Evolutionary conservation across 1,284 basidiomycete genomes (phyloP).

Genomic region (Ceratobasidium sp.): DNA sequence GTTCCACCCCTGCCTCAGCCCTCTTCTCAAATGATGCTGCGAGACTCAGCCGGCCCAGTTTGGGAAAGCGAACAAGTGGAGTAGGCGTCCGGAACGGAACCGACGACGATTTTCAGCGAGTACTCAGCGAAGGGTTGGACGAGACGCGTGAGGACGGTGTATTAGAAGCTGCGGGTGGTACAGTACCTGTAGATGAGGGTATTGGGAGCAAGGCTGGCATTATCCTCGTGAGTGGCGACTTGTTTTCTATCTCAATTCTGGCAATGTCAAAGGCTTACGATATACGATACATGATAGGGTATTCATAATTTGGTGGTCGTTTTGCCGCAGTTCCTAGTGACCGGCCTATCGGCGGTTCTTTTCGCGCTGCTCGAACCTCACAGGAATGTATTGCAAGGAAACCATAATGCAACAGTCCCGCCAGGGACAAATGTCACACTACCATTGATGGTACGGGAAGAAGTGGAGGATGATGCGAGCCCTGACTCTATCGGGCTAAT

Average conservation of each 20-base stretch:
- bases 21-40: constrained; percentile 35
- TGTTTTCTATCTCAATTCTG: constrained; percentile 33
- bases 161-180: constrained; percentile 39
- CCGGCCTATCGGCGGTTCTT: constrained; percentile 59
- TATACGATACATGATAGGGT: constrained; percentile 62
- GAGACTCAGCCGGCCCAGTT: constrained; percentile 21
- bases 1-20: constrained; percentile 29
- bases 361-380: constrained; percentile 70
- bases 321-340: constrained; percentile 65
- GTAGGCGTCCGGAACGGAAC: constrained; percentile 34
- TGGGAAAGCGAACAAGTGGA: constrained; percentile 39
- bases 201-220: constrained; percentile 88
- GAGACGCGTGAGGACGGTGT: constrained; percentile 22
- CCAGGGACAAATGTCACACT: constrained; percentile 41
- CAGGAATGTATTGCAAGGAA: constrained; percentile 59
- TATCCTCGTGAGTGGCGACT: constrained; percentile 75
- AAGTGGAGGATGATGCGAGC: constrained; percentile 49
- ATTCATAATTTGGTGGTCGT: constrained; percentile 94
- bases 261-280: neutral
- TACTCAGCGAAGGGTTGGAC: constrained; percentile 2
- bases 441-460: constrained; percentile 40
- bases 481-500: constrained; percentile 80
- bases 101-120: constrained; percentile 28
- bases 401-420: constrained; percentile 48
- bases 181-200: constrained; percentile 50